Evolutionary conservation across 2,329 filamentous ascomycete species (phyloP).

Genomic region (Pseudocercospora pini-densiflorae): DNA sequence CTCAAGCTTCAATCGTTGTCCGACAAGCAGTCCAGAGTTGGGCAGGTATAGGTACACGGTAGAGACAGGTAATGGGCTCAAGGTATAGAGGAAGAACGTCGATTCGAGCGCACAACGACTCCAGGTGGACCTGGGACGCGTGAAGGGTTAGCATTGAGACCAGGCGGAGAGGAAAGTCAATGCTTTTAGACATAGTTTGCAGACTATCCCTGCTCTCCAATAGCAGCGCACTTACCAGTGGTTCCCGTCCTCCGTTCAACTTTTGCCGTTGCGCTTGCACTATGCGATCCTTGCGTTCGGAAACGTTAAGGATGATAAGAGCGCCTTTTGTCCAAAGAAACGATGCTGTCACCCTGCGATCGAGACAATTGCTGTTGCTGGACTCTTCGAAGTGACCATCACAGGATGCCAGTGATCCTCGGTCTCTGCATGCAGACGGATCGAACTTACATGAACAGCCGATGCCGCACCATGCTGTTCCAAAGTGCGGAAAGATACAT

Average conservation of each 20-base stretch:
- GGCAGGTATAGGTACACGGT: conserved; percentile 16
- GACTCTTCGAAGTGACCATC: neutral
- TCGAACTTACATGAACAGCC: conserved; percentile 15
- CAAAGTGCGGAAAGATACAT: conserved; percentile 18
- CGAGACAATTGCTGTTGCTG: conserved; percentile 5
- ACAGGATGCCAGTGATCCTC: conserved; percentile 8
- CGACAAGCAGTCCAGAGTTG: conserved; percentile 1
- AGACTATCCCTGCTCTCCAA: conserved; percentile 19
- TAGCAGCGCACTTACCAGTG: conserved; percentile 23
- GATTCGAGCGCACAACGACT: conserved; percentile 12
- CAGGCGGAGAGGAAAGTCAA: conserved; percentile 12
- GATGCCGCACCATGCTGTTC: conserved; percentile 17
- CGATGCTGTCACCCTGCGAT: neutral
- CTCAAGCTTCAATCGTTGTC: neutral
- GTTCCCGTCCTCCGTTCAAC: conserved; percentile 15
- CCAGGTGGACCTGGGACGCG: conserved; percentile 17
- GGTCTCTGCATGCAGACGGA: conserved; percentile 15
- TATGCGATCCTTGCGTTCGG: conserved; percentile 12
- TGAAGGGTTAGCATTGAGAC: conserved; percentile 20
- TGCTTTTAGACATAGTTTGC: conserved; percentile 23
- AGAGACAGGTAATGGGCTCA: conserved; percentile 21
- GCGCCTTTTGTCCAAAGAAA: conserved; percentile 7
- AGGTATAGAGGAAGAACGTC: conserved; percentile 14
- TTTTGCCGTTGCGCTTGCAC: conserved; percentile 20
- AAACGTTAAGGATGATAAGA: neutral